A percentile compares a stretch with the other conserved stretches of the same genome.
phyloP scores from a whole-genome alignment of 208 protist species.

The Trichomonas gallinae region DNA sequence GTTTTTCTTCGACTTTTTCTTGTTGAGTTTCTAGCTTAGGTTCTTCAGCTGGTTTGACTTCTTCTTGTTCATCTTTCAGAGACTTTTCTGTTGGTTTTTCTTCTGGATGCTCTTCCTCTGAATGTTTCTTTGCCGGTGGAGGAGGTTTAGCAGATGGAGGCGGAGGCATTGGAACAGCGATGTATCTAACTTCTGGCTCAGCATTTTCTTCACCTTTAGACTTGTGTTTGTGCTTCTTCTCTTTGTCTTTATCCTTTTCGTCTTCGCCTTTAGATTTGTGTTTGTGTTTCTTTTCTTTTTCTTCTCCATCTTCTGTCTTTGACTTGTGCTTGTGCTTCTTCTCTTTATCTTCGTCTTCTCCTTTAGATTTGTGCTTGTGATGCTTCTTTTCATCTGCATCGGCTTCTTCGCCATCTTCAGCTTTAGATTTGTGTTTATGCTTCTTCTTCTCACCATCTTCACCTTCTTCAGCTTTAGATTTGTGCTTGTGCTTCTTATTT shows the following conservation, averaged over 20 bases:
- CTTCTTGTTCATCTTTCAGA: neutral
- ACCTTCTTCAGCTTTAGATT: neutral
- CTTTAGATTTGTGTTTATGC: neutral
- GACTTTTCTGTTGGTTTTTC: neutral
- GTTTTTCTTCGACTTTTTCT: neutral
- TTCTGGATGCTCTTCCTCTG: neutral
- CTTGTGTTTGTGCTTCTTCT: too few relatives aligned
- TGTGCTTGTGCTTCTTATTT: neutral
- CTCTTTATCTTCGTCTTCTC: neutral
- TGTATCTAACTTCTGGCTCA: neutral
- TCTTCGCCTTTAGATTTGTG: neutral
- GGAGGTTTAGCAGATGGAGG: neutral
- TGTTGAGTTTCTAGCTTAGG: neutral
- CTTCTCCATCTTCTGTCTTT: neutral
- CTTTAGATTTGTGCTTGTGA: neutral
- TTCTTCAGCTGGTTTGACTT: neutral
- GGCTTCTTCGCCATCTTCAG: neutral
- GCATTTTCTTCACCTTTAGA: too few relatives aligned
- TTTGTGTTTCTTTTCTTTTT: neutral
- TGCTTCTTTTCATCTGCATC: neutral
- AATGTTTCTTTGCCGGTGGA: neutral
- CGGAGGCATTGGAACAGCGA: neutral
- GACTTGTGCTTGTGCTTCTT: neutral
- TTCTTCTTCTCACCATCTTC: neutral
- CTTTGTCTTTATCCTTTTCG: too few relatives aligned